A percentile compares a stretch with the other conserved stretches of the same genome.
phyloP scores from a whole-genome alignment of 2,329 filamentous ascomycete species.

The Aspergillus neoniger region DNA sequence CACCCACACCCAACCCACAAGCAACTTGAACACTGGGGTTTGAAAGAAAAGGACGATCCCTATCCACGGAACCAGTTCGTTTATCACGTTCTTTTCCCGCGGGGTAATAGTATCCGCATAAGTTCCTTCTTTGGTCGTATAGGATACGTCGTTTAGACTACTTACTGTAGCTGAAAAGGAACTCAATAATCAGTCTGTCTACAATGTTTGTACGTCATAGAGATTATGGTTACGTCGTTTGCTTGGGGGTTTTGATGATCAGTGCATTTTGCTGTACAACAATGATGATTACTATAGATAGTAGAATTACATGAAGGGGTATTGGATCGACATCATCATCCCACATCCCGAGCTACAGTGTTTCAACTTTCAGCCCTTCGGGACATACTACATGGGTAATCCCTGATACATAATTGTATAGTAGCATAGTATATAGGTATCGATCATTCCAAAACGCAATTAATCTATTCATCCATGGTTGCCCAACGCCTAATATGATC shows the following conservation, averaged over 20 bases:
- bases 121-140: too few relatives aligned
- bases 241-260: too few relatives aligned
- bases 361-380: background rate
- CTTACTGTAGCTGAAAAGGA: too few relatives aligned
- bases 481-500: background rate
- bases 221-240: too few relatives aligned
- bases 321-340: background rate
- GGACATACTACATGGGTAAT: background rate
- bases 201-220: background rate
- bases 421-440: too few relatives aligned
- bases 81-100: background rate
- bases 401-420: background rate
- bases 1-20: background rate
- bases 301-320: too few relatives aligned
- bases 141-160: too few relatives aligned
- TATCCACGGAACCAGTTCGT: background rate
- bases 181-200: too few relatives aligned
- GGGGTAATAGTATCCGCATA: background rate
- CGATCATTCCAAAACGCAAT: background rate
- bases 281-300: too few relatives aligned
- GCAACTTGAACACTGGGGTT: too few relatives aligned
- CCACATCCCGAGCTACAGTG: background rate
- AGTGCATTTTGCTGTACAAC: too few relatives aligned
- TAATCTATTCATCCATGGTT: background rate
- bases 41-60: background rate